Base-by-base conservation (phyloP, 73 alveolate genomes). In the Strombidium stylifer region DNA sequence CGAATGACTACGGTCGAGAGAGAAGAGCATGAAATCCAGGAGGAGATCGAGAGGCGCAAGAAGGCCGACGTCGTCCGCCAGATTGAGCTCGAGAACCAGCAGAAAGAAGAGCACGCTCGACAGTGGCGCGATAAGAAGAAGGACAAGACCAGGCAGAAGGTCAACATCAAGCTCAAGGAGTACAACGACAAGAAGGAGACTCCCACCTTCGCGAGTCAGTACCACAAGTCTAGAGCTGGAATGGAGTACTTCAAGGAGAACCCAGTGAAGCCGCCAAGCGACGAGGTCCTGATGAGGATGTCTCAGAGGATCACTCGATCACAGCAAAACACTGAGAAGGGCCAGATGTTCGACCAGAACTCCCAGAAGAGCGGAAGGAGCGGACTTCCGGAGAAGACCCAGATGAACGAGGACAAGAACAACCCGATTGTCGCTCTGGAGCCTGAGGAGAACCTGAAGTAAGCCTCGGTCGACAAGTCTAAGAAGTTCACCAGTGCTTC, bases 381-480 rank as follows among this genome's bases (percentile, higher is more conserved):
- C 28, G 1, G 68, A 37, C 19, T 21, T 10, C 21, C 11, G 70
- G 53, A 12, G 80, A 28, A 48, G 41, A n/a, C 8, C 15, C 12
- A 35, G 12, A 10, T 10, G 12, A 35, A 35, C 12, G 12, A 60
- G 28, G 81, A 39, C 30, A 32, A 76, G 24, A 87, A 82, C 19
- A 73, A 60, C 46, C 87, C 93, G 0, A 73, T 82, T 48, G 87
- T 82, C 18, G 86, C 93, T 0, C 87, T 82, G 4, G 87, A 82
- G 70, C 93, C 93, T 30, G 93, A 82, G 60, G 88, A 76, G 11
- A 57, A 76, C 20, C 67, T 40, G 44, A 42, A 26, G 10, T 44
- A 57, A 59, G 55, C n/a, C 36, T n/a, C n/a, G n/a, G n/a, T n/a
- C 23, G 47, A 52, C 20, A 16, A 44, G 31, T 14, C n/a, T 30